Conservation (phyloP, 768 basidiomycete genomes). For the Tulasnella sp. region DNA sequence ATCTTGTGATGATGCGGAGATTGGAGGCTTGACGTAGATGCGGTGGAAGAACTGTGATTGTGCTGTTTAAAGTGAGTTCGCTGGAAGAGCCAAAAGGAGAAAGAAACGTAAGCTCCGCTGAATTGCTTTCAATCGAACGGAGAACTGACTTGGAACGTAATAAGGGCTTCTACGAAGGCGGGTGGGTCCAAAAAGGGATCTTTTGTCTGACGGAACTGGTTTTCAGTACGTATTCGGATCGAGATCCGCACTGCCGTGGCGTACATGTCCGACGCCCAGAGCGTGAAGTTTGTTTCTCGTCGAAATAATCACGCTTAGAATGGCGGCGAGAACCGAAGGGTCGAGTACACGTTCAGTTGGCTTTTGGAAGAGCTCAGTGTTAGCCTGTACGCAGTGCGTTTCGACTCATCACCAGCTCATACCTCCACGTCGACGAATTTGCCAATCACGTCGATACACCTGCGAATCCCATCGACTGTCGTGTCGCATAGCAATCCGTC, state of each 20-base stretch:
- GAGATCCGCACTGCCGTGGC: constrained; percentile 18
- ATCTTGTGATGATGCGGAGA: constrained; percentile 36
- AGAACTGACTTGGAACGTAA: constrained; percentile 27
- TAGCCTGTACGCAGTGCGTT: neutral
- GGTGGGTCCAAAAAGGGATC: constrained; percentile 73
- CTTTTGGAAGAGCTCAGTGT: constrained; percentile 30
- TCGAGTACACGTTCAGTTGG: constrained; percentile 67
- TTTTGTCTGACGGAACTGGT: constrained; percentile 41
- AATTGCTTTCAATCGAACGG: neutral
- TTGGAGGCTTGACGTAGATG: constrained; percentile 24
- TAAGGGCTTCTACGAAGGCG: constrained; percentile 46
- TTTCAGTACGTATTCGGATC: neutral
- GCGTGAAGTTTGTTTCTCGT: constrained; percentile 62
- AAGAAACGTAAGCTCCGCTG: neutral
- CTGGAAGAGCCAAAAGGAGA: neutral
- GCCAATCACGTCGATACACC: constrained; percentile 61
- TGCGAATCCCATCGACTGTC: constrained; percentile 61
- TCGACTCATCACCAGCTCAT: constrained; percentile 21
- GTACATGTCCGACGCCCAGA: constrained; percentile 41
- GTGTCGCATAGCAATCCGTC: constrained; percentile 72
- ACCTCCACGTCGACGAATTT: constrained; percentile 56
- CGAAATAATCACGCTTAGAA: constrained; percentile 60
- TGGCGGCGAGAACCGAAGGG: constrained; percentile 59
- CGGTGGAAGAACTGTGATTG: constrained; percentile 18
- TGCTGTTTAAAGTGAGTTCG: constrained; percentile 2